A percentile compares a stretch with the other conserved stretches of the same genome.
phyloP scores from a whole-genome alignment of 129 eudicot species.

The Chrysanthemum seticuspe region DNA sequence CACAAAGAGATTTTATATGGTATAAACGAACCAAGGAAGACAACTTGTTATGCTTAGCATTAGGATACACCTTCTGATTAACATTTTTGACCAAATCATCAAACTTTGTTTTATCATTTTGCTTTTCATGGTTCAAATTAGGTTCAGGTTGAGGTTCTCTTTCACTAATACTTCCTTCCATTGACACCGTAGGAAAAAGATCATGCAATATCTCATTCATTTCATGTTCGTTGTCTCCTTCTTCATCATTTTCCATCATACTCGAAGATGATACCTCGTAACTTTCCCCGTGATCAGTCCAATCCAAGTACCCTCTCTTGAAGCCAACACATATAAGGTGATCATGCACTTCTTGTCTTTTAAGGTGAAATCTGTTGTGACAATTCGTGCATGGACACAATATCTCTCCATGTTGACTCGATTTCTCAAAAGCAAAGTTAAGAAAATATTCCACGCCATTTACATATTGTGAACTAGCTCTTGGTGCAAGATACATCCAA shows the following conservation, averaged over 20 bases:
- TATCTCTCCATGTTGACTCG: neutral
- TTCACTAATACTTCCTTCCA: neutral
- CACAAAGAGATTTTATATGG: neutral
- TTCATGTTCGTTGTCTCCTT: neutral
- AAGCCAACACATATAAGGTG: neutral
- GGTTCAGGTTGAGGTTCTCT: neutral
- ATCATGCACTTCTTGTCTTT: neutral
- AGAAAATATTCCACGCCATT: slow-evolving; percentile 7
- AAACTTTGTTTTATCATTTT: neutral
- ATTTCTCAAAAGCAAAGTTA: neutral
- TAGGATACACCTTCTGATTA: neutral
- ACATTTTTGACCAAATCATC: neutral
- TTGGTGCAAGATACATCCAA: neutral
- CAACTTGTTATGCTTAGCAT: neutral
- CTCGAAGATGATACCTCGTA: neutral
- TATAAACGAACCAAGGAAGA: neutral
- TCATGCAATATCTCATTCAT: neutral
- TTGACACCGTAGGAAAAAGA: neutral
- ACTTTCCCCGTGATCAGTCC: neutral
- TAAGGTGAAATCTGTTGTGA: no score
- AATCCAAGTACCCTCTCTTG: neutral
- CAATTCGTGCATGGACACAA: neutral
- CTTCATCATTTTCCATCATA: neutral
- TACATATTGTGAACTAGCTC: neutral
- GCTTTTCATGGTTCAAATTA: neutral